Percentiles rank a stretch among this genome's conserved stretches.
Evolutionary conservation across 805 yeast species (phyloP).

Genomic region (Hanseniaspora thailandica): DNA sequence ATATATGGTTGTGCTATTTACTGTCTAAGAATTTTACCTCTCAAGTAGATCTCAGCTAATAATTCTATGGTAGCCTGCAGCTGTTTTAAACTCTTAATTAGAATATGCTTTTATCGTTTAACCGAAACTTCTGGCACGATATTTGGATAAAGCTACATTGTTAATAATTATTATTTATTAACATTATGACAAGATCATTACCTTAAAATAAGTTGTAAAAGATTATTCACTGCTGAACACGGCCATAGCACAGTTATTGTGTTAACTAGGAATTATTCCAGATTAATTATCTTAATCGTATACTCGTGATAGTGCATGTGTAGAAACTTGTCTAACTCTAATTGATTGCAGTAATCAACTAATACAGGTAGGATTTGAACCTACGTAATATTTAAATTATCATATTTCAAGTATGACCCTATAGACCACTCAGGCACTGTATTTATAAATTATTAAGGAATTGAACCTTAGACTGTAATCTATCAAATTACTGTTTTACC

Average conservation of each 20-base stretch:
- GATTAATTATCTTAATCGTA: neutral
- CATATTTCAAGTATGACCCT: conserved; percentile 18
- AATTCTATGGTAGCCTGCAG: too few relatives aligned
- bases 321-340: neutral
- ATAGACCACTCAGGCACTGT: conserved; percentile 18
- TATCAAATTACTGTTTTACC: conserved; percentile 3
- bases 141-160: neutral
- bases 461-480: neutral
- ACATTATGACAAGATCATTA: conserved; percentile 2
- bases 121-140: conserved; percentile 13
- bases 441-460: neutral
- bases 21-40: conserved; percentile 4
- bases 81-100: conserved; percentile 6
- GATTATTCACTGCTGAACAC: conserved; percentile 10
- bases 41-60: neutral
- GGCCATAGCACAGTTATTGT: neutral
- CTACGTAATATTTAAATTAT: conserved; percentile 11
- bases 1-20: neutral
- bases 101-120: conserved; percentile 5
- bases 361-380: conserved; percentile 17
- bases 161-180: neutral
- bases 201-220: conserved; percentile 9
- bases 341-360: conserved; percentile 1
- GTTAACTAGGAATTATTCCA: conserved; percentile 4
- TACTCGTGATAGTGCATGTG: conserved; percentile 1